phyloP scores from a whole-genome alignment of 2,329 filamentous ascomycete genomes.

The Zasmidium cellare region DNA sequence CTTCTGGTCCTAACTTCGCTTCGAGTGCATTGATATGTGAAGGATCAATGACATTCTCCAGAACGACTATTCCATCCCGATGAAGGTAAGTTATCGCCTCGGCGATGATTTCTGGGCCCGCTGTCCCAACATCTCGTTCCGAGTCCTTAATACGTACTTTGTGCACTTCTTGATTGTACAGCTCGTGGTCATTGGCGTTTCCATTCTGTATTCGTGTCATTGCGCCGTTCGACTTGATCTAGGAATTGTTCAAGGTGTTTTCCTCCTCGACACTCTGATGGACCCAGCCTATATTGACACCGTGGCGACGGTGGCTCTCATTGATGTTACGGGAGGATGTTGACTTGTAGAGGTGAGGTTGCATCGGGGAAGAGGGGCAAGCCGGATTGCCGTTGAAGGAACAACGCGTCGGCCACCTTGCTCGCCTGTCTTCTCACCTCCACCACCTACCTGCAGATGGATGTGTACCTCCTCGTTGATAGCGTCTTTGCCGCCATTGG shows the following conservation, averaged over 20 bases:
- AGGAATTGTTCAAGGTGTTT: too few relatives aligned
- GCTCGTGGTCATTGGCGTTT: background rate
- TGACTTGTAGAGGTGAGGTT: background rate
- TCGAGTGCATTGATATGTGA: constrained; percentile 37
- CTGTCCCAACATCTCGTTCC: background rate
- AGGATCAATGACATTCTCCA: constrained; percentile 39
- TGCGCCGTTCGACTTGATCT: too few relatives aligned
- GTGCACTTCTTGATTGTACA: background rate
- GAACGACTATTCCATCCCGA: constrained; percentile 36
- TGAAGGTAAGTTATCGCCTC: constrained; percentile 23
- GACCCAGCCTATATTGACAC: too few relatives aligned
- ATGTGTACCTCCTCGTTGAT: background rate
- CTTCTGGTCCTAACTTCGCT: constrained; percentile 30
- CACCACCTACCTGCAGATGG: background rate
- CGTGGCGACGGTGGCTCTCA: background rate
- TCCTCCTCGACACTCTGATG: too few relatives aligned
- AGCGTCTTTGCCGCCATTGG: background rate
- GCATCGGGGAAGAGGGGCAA: background rate
- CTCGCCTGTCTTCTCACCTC: background rate
- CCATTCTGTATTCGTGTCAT: background rate
- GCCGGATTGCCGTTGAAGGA: background rate
- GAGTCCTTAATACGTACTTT: background rate
- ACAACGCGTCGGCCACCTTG: background rate
- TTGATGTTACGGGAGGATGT: background rate
- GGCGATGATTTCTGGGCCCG: constrained; percentile 11